phyloP scores from a whole-genome alignment of 129 eudicot genomes.

The Tanacetum coccineum region DNA sequence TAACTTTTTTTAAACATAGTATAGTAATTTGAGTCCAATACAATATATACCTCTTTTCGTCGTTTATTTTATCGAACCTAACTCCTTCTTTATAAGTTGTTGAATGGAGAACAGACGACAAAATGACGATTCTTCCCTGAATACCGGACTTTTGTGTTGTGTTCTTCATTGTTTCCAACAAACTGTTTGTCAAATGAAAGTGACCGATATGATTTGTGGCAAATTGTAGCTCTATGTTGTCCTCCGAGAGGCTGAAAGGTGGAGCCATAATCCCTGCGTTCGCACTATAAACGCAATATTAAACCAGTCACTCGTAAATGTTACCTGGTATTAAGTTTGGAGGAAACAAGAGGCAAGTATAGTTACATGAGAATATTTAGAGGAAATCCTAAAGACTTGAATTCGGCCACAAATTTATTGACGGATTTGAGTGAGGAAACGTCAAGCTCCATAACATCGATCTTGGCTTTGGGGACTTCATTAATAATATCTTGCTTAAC shows the following conservation, averaged over 20 bases:
- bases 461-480: constrained; percentile 58
- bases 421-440: no score
- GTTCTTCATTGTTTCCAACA: constrained; percentile 74
- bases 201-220: constrained; percentile 82
- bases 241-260: constrained; percentile 65
- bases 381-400: no score
- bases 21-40: no score
- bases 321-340: background rate
- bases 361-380: constrained; percentile 80
- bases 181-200: constrained; percentile 64
- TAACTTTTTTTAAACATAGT: no score
- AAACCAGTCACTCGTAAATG: no score
- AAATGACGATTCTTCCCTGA: no score
- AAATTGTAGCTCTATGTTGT: no score
- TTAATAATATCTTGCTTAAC: constrained; percentile 47
- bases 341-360: background rate
- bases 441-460: no score
- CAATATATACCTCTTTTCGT: constrained; percentile 47
- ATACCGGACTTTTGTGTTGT: no score
- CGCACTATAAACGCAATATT: constrained; percentile 46
- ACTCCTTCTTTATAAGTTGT: constrained; percentile 62
- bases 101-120: constrained; percentile 58
- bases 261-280: constrained; percentile 95
- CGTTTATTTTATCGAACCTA: constrained; percentile 64
- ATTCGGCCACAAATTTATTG: no score